Evolutionary conservation across 768 basidiomycete genomes (phyloP), one percentile per base, ranked within the genome.

Genomic region (Xanthoconium purpureum): DNA sequence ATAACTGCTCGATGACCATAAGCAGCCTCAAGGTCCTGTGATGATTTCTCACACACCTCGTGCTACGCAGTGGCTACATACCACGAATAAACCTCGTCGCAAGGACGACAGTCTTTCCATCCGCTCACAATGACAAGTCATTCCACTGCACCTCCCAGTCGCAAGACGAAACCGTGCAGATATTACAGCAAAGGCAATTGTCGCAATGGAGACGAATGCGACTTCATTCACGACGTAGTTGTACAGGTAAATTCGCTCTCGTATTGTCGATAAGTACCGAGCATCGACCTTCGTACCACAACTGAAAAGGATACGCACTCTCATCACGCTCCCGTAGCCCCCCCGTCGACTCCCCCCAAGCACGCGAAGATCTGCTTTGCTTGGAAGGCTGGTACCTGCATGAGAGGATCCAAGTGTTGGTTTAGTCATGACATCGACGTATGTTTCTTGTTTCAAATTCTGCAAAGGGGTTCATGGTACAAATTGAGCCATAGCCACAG

Each of bases 341-440:
- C 33, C 1, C 28, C 47, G 7, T 38, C 36, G 18, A 53, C 9
- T n/a, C 39, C 63, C 60, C 39, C 63, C 60, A 70, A 68, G 56
- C 57, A 51, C 45, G 56, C 54, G 42, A 57, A 59, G 14, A 52
- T 15, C 44, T 72, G 70, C 60, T 61, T 54, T 38, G 62, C 68
- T 49, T 76, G 75, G 77, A 75, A 67, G 47, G 66, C 66, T 50
- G 76, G 77, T 39, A 66, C 64, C 10, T 79, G 78, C 62, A 55
- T 61, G 50, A 72, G 63, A 56, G 76, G 76, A 15, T 52, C 65
- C 9, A 67, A 66, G 46, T 77, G 77, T 53, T 58, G 65, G 47
- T 77, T 66, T 47, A 45, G n/a, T 11, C 77, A 78, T 48, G 64
- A 68, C 39, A 50, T 65, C 6, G 60, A 70, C 15, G 74, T 75